phyloP scores from a whole-genome alignment of 768 basidiomycete genomes.

The Podaxis sp. region DNA sequence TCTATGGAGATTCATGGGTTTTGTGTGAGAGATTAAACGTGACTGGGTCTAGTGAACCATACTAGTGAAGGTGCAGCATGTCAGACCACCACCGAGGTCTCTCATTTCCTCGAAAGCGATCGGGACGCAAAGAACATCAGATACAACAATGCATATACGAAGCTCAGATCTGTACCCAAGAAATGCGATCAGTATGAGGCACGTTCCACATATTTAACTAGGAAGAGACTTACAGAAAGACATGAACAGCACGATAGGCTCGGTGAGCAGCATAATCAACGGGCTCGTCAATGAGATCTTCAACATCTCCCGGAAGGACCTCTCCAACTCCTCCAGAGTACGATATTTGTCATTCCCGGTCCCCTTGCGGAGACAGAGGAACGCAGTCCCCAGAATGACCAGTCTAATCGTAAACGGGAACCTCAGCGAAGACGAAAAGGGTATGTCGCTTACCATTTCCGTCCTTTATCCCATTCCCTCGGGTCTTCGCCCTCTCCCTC shows the following conservation, averaged over 20 bases:
- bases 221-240: constrained; percentile 29
- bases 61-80: constrained; percentile 38
- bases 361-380: constrained; percentile 35
- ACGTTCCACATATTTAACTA: background rate
- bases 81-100: constrained; percentile 34
- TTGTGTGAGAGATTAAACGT: no score
- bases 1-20: constrained; percentile 12
- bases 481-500: constrained; percentile 29
- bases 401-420: constrained; percentile 22
- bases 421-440: background rate
- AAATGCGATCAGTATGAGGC: background rate
- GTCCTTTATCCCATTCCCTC: constrained; percentile 26
- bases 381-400: constrained; percentile 29
- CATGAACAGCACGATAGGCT: constrained; percentile 41
- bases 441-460: constrained; percentile 28
- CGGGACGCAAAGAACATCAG: constrained; percentile 39
- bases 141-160: constrained; percentile 30
- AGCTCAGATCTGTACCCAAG: constrained; percentile 30
- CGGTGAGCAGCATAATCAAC: constrained; percentile 36
- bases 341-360: constrained; percentile 30
- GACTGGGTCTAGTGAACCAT: constrained; percentile 22
- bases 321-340: constrained; percentile 36
- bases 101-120: constrained; percentile 36
- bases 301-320: constrained; percentile 27
- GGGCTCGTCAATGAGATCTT: constrained; percentile 35